Conservation (phyloP, 495 filamentous ascomycete species). For the Podospora anserina region DNA sequence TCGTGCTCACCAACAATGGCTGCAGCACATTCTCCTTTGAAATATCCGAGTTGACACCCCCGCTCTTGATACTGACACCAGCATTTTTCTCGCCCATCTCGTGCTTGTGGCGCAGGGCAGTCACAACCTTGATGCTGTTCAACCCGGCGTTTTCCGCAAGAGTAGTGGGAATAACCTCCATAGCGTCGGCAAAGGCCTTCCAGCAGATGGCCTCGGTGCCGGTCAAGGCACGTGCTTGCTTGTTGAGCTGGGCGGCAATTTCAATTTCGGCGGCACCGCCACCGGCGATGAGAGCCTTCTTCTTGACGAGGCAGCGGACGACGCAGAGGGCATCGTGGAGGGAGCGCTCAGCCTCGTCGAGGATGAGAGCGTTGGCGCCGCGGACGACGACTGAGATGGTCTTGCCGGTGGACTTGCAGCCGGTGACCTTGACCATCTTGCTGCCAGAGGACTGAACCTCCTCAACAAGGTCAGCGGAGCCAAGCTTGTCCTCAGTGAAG, state of each 20-base stretch:
- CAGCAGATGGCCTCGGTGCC: slow-evolving; percentile 97
- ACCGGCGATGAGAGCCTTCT: slow-evolving; percentile 94
- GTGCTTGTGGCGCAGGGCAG: slow-evolving; percentile 88
- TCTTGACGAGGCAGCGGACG: slow-evolving; percentile 96
- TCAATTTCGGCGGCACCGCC: slow-evolving; percentile 96
- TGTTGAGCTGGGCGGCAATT: slow-evolving; percentile 76
- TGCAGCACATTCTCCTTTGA: slow-evolving; percentile 97
- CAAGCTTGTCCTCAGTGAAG: slow-evolving; percentile 98
- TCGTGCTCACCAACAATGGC: slow-evolving; percentile 92
- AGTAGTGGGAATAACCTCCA: slow-evolving; percentile 96
- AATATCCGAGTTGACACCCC: slow-evolving; percentile 92
- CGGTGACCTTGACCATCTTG: slow-evolving; percentile 90
- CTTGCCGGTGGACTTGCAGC: slow-evolving; percentile 75
- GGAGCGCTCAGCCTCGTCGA: slow-evolving; percentile 94
- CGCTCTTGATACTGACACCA: slow-evolving; percentile 94
- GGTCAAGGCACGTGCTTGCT: slow-evolving; percentile 73
- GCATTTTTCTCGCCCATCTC: slow-evolving; percentile 93
- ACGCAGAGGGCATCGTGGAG: slow-evolving; percentile 97
- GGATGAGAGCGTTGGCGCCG: slow-evolving; percentile 89
- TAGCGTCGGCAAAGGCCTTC: slow-evolving; percentile 96
- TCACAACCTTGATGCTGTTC: slow-evolving; percentile 98
- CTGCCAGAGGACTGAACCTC: slow-evolving; percentile 83
- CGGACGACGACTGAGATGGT: slow-evolving; percentile 92
- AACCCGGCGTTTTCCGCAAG: slow-evolving; percentile 95
- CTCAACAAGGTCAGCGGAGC: slow-evolving; percentile 91